These are phyloP conservation scores for Fusarium sambucinum DNA, from an alignment of 2,329 filamentous ascomycete species.

Conservation along the genomic window DNA sequence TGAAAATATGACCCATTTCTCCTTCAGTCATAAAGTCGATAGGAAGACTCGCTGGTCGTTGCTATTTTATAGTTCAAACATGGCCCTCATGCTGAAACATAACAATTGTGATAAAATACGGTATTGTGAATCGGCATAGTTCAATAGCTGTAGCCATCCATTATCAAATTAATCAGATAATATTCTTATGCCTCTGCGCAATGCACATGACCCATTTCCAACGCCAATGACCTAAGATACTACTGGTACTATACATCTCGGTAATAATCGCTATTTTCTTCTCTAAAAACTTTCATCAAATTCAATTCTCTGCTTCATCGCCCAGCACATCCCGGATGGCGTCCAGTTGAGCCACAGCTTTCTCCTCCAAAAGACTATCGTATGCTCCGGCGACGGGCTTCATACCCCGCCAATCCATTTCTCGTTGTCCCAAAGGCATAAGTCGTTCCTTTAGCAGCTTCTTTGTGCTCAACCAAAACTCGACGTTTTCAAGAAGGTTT, in stretches of 20 bases:
- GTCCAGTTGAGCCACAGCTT: slow-evolving; percentile 77
- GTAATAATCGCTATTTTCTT: slow-evolving; percentile 30
- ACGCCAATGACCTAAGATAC: slow-evolving; percentile 44
- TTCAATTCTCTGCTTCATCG: slow-evolving; percentile 61
- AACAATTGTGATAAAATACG: neutral
- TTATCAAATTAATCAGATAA: slow-evolving; percentile 23
- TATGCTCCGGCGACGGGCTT: slow-evolving; percentile 55
- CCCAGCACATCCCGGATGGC: slow-evolving; percentile 68
- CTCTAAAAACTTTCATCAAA: slow-evolving; percentile 18
- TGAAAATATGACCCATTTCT: slow-evolving; percentile 30
- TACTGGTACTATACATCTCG: slow-evolving; percentile 45
- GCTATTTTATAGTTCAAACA: neutral
- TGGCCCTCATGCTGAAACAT: neutral
- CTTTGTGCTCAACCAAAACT: slow-evolving; percentile 80
- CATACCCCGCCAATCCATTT: slow-evolving; percentile 70
- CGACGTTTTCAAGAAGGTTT: slow-evolving; percentile 81
- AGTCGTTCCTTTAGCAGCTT: slow-evolving; percentile 78
- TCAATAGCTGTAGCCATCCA: slow-evolving; percentile 1
- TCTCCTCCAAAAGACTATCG: slow-evolving; percentile 79
- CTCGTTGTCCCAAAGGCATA: slow-evolving; percentile 77
- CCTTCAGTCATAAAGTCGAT: slow-evolving; percentile 5
- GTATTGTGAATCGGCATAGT: neutral
- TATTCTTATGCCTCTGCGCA: slow-evolving; percentile 35
- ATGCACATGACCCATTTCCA: slow-evolving; percentile 44
- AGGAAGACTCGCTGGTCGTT: neutral